Evolutionary conservation across 805 yeast genomes (phyloP), one percentile per base, ranked within the genome.

Genomic region (Wickerhamiella brachini): DNA sequence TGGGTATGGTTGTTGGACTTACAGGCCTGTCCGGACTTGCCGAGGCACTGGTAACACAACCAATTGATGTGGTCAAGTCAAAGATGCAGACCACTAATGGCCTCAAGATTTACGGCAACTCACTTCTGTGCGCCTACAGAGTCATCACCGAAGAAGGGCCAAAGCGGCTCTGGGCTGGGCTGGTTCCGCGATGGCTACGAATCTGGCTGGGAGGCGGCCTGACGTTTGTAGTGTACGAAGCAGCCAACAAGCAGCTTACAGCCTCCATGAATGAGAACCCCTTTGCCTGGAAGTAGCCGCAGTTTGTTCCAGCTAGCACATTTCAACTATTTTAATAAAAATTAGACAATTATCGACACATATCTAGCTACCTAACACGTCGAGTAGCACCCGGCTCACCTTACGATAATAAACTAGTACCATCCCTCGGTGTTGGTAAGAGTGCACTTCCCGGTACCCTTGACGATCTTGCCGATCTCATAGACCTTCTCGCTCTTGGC

Each of bases 51-150:
- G 69, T 77, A 0, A 89, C 95, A 0, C 97, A 87, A 67, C 97
- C 97, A 0, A 70, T 89, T 26, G 97, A 89, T 67, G 85, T 86
- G 2, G 67, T 89, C 47, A 89, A 89, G 68, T 78, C 96, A 2
- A 76, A 95, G 61, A 78, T 88, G 78, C 96, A 88, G 66, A 78
- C 87, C n/a, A 57, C 65, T 12, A 62, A 67, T 46, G 72, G 68
- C 18, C 54, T 63, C 18, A 53, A 56, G 49, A 57, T 60, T 20
- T 69, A 71, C 54, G 63, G 67, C 2, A 61, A 65, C 50, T 63
- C 68, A 41, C 48, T 69, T 44, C 50, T 57, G 20, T 65, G 71
- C 50, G 60, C 68, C 12, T 67, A 66, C 57, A 51, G 61, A 42
- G 58, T 68, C 6, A 65, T 67, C 55, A 54, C 60, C n/a, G 65